Conservation (phyloP, 441 rosid genomes). For the Erysimum cheiri region DNA sequence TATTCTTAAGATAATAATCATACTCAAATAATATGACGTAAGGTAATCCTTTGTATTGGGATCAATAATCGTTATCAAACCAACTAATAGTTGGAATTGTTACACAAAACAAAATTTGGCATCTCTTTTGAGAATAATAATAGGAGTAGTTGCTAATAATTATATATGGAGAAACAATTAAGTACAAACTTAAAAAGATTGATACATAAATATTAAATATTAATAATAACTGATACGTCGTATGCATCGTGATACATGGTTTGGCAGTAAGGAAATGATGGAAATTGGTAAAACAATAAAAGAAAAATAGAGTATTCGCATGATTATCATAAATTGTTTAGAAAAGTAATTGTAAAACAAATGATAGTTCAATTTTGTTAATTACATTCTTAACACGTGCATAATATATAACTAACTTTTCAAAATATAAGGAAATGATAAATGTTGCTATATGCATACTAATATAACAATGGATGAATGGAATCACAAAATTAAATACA, state of each 20-base stretch:
- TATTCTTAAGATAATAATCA: conserved; percentile 6
- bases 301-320: background rate
- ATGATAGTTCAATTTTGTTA: background rate
- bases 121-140: conserved; percentile 3
- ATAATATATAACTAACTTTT: background rate
- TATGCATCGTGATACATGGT: background rate
- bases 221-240: background rate
- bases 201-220: background rate
- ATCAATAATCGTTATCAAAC: conserved; percentile 36
- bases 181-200: background rate
- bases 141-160: background rate
- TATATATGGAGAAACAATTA: background rate
- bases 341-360: background rate
- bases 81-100: conserved; percentile 28
- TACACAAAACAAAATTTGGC: conserved; percentile 4
- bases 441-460: background rate
- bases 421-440: background rate
- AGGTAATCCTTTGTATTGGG: conserved; percentile 27
- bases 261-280: background rate
- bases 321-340: background rate
- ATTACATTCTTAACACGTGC: conserved; percentile 1
- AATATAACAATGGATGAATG: background rate
- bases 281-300: background rate
- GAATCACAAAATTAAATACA: too few relatives aligned
- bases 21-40: conserved; percentile 3